phyloP scores from a whole-genome alignment of 2,329 filamentous ascomycete genomes.

The Aplosporella prunicola region DNA sequence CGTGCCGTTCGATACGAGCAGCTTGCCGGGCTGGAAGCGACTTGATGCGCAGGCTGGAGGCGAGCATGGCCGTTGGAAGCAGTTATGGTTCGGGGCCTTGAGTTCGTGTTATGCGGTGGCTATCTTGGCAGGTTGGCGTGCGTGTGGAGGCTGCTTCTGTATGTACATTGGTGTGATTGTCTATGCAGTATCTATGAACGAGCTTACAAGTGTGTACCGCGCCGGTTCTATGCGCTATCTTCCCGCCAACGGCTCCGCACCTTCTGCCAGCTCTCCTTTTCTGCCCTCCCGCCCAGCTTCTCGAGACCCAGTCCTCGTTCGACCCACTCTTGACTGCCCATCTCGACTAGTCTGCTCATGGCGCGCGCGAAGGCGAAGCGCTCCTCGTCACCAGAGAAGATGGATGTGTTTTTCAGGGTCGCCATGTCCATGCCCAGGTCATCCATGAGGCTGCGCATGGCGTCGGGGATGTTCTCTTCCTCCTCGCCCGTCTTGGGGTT shows the following conservation, averaged over 20 bases:
- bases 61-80: no score
- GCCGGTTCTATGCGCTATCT: no score
- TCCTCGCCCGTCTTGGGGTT: constrained; percentile 32
- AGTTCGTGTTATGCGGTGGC: no score
- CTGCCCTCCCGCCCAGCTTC: constrained; percentile 52
- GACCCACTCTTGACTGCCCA: constrained; percentile 93
- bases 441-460: constrained; percentile 75
- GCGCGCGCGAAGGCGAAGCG: constrained; percentile 91
- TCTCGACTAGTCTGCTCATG: constrained; percentile 73
- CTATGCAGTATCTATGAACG: no score
- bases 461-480: constrained; percentile 50
- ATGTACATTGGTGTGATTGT: no score
- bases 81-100: no score
- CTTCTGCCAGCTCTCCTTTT: constrained; percentile 57
- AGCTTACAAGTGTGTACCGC: no score
- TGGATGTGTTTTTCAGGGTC: constrained; percentile 71
- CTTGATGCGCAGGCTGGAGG: no score
- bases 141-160: no score
- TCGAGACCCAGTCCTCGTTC: constrained; percentile 64
- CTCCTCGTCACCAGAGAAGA: constrained; percentile 94
- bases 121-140: no score
- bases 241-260: constrained; percentile 57
- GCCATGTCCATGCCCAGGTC: constrained; percentile 78
- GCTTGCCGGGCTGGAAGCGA: no score
- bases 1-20: no score